Evolutionary conservation across 345 rosid species (phyloP).

Genomic region (Eutrema japonicum): DNA sequence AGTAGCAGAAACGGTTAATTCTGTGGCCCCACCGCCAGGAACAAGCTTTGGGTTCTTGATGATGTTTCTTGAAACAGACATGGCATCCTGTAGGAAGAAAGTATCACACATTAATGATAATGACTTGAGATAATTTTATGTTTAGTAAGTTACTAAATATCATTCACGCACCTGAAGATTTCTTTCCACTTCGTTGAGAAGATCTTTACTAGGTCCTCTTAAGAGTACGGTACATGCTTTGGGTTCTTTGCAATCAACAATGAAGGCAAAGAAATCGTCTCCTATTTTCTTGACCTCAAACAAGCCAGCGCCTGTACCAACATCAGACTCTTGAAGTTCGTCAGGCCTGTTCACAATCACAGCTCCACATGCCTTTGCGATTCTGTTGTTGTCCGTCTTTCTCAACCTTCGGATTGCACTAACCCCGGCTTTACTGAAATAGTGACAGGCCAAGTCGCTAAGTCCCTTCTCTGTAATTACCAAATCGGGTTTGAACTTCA

Average conservation of each 20-base stretch:
- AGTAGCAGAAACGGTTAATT: conserved; percentile 88
- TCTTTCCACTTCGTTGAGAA: conserved; percentile 93
- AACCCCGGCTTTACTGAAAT: conserved; percentile 89
- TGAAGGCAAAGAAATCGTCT: conserved; percentile 87
- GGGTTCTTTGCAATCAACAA: conserved; percentile 93
- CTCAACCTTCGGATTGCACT: conserved; percentile 95
- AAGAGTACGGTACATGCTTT: conserved; percentile 91
- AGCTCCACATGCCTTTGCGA: conserved; percentile 97
- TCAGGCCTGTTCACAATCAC: conserved; percentile 94
- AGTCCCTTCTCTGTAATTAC: conserved; percentile 98
- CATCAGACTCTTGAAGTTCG: conserved; percentile 94
- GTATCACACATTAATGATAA: background rate
- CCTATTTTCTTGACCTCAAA: conserved; percentile 97
- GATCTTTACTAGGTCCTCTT: conserved; percentile 99
- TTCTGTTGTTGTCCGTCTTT: conserved; percentile 88
- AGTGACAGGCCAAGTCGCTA: conserved; percentile 95
- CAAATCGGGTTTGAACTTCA: conserved; percentile 87
- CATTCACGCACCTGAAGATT: conserved; percentile 75
- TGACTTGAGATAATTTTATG: background rate
- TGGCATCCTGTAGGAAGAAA: conserved; percentile 71
- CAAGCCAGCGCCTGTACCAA: conserved; percentile 92
- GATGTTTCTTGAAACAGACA: conserved; percentile 96
- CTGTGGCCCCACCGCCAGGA: conserved; percentile 97
- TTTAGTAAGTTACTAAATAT: background rate
- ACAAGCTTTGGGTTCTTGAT: conserved; percentile 92